Conservation (phyloP, 176 grass and related monocot genomes). For the Oryza glaberrima region DNA sequence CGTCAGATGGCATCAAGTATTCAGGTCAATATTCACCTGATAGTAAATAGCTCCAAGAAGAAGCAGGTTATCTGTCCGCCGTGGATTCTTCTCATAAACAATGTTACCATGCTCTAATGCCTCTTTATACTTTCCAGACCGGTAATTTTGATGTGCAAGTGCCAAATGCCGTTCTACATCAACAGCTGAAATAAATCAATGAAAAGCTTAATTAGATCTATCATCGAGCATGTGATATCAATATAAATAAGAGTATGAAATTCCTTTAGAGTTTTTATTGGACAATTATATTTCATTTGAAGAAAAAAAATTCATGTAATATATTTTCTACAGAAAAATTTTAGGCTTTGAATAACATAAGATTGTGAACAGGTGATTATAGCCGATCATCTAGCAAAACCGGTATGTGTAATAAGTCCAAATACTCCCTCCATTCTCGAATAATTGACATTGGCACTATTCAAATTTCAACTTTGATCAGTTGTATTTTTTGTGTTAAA, state of each 20-base stretch:
- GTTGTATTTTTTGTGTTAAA: no score
- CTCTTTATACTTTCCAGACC: constrained; percentile 72
- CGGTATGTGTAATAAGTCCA: no score
- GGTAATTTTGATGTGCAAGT: constrained; percentile 86
- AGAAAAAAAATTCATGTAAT: background rate
- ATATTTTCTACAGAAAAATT: background rate
- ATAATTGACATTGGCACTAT: no score
- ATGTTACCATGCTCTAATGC: constrained; percentile 70
- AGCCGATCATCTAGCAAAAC: background rate
- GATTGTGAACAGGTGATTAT: background rate
- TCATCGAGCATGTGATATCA: background rate
- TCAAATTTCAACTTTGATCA: no score
- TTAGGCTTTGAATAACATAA: background rate
- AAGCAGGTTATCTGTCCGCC: constrained; percentile 82
- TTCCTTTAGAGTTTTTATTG: background rate
- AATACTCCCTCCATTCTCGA: no score
- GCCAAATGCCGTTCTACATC: constrained; percentile 64
- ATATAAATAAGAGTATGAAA: background rate
- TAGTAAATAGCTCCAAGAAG: constrained; percentile 86
- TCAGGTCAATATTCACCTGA: constrained; percentile 52
- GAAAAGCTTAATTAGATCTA: constrained; percentile 15
- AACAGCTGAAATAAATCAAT: constrained; percentile 40
- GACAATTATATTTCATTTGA: constrained; percentile 7
- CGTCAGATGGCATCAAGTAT: constrained; percentile 4
- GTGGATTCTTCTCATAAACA: constrained; percentile 66